These are phyloP conservation scores for Ceratobasidium sp. DNA, from an alignment of 1,284 basidiomycete species.

Conservation along the genomic window DNA sequence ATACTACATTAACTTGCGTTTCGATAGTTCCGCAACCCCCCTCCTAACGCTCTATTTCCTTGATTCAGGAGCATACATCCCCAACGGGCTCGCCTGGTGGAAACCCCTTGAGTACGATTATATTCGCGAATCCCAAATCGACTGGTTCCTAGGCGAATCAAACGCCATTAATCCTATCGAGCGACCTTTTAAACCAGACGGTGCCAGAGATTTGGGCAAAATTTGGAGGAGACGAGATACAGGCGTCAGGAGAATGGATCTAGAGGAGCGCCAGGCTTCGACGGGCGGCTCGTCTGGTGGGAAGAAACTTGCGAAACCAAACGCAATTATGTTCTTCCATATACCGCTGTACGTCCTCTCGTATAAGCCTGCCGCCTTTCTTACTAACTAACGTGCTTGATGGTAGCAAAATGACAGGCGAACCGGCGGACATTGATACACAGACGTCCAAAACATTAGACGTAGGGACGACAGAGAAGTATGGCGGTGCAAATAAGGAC, in stretches of 20 bases:
- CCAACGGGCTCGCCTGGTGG: slow-evolving; percentile 71
- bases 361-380: slow-evolving; percentile 18
- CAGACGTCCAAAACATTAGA: slow-evolving; percentile 72
- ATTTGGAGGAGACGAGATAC: slow-evolving; percentile 62
- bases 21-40: slow-evolving; percentile 81
- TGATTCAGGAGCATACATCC: slow-evolving; percentile 86
- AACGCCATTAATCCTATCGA: slow-evolving; percentile 77
- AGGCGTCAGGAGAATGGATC: slow-evolving; percentile 53
- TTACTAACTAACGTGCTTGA: not conserved
- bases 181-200: slow-evolving; percentile 84
- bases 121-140: slow-evolving; percentile 74
- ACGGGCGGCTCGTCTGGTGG: slow-evolving; percentile 67
- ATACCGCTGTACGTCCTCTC: slow-evolving; percentile 81
- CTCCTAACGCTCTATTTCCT: slow-evolving; percentile 93
- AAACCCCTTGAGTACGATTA: slow-evolving; percentile 79
- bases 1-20: slow-evolving; percentile 21
- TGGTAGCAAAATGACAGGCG: slow-evolving; percentile 72
- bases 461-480: slow-evolving; percentile 63
- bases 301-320: slow-evolving; percentile 83
- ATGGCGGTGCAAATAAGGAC: slow-evolving; percentile 56
- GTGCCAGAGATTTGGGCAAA: slow-evolving; percentile 73
- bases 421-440: slow-evolving; percentile 69
- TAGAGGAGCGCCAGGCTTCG: slow-evolving; percentile 54
- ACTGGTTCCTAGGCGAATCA: slow-evolving; percentile 89
- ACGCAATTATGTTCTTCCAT: slow-evolving; percentile 95